Evolutionary conservation across 176 grass and related monocot genomes (phyloP).

Genomic region (Triticum turgidum): DNA sequence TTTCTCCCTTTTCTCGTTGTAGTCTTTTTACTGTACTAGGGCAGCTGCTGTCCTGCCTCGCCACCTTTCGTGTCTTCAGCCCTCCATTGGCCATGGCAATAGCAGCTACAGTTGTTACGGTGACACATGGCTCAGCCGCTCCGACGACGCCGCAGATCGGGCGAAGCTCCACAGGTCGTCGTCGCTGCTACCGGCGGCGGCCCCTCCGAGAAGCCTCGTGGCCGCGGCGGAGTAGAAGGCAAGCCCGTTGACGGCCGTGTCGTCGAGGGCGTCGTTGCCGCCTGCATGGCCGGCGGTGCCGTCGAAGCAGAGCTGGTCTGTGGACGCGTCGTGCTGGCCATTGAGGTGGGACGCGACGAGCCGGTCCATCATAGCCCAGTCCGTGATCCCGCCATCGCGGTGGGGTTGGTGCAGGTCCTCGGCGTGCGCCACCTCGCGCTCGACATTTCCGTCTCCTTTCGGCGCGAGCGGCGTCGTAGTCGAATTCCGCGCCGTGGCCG

Average conservation of each 20-base stretch:
- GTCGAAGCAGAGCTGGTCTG: slow-evolving; percentile 66
- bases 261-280: not conserved
- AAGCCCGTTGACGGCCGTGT: slow-evolving; percentile 21
- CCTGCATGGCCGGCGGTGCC: not conserved
- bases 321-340: slow-evolving; percentile 58
- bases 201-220: slow-evolving; percentile 27
- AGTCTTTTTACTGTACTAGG: slow-evolving; percentile 44
- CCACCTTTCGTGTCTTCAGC: not conserved
- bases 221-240: slow-evolving; percentile 50
- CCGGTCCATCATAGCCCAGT: slow-evolving; percentile 91
- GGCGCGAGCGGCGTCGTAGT: not conserved
- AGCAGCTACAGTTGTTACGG: slow-evolving; percentile 20
- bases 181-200: slow-evolving; percentile 20
- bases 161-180: slow-evolving; percentile 93
- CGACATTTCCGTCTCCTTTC: not conserved
- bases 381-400: slow-evolving; percentile 31
- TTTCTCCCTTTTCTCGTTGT: not conserved
- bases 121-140: slow-evolving; percentile 44
- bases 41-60: not conserved
- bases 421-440: not conserved
- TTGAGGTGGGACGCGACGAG: slow-evolving; percentile 94
- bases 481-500: not conserved
- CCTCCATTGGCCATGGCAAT: not conserved
- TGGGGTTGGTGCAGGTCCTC: slow-evolving; percentile 3
- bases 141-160: slow-evolving; percentile 38